Base-by-base conservation (phyloP, 2,329 filamentous ascomycete genomes). In the Ascocoryne sarcoides region DNA sequence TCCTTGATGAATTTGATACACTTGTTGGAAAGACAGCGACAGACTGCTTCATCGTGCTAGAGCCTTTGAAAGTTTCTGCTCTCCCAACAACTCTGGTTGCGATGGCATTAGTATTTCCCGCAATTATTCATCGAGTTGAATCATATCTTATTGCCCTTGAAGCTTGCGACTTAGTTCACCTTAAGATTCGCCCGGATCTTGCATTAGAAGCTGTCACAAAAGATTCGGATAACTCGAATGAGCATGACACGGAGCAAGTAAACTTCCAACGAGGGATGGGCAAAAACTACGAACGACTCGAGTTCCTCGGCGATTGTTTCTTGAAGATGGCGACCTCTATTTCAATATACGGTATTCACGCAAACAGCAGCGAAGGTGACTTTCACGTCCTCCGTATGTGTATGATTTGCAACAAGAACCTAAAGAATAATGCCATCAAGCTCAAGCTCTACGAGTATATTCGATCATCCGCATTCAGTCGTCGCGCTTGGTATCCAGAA, bases 301-400 rank as follows among this genome's bases (percentile, higher is more conserved):
- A 98, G 55, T 94, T 95, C 44, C 70, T 96, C 2, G 92, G 92
- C 0, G 92, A 98, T 59, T 84, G 82, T 23, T 95, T 95, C 55
- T 70, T 98, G 44, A 98, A 98, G 63, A 90, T 95, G 80, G 86
- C 85, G 9, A 95, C 90, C 0, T 90, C 89, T 0, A 88, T 98
- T 39, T 80, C 88, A 0, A 69, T 94, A 0, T 96, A 84, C 57
- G 82, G 82, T 1, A 71, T 79, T 19, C 78, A 84, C 15, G 86
- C 87, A 0, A 75, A 84, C 35, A 77, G 83, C 46, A 78, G 87
- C 49, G 92, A 98, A 56, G 93, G 81, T 36, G 79, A 85, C 41
- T 92, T 85, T 52, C 92, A 98, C 55, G 84, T 94, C 5, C 81
- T 87, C 51, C 80, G 92, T 12, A 96, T 96, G 90, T 58, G 82